Base-by-base conservation (phyloP, 306 rosid genomes). In the Abrus precatorius region DNA sequence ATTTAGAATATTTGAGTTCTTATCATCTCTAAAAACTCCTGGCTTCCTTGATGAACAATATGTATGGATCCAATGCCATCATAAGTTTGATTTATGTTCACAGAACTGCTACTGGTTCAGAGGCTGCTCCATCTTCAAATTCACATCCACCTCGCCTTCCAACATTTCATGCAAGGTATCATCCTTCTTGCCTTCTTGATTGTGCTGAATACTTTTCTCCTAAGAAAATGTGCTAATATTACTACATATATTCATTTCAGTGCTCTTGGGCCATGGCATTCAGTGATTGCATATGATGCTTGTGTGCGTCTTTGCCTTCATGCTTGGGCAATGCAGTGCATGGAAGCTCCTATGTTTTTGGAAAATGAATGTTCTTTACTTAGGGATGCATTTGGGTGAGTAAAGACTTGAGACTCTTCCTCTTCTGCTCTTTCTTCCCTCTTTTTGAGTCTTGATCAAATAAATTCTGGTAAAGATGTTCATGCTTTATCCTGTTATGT, bases 241-340 rank as follows among this genome's bases (percentile, higher is more conserved):
- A 8, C 7, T 60, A 67, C 75, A n/a, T 52, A 53, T 79, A 84
- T 82, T 78, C 72, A 80, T 84, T 80, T 80, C 88, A 96, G 99
- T 84, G 94, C 98, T 67, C 93, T 89, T 66, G 99, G 99, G 55
- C 94, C 99, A 1, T 96, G 99, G 98, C 91, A 93, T 85, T 89
- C 88, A 41, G 92, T 93, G 85, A 77, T 96, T 72, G 97, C 99
- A 53, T 96, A 96, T 71, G 99, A 96, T 80, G 98, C 99, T 48
- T 96, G 98, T 55, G 99, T 86, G 54, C 98, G 99, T 49, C 89
- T 96, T 69, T 96, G 99, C 83, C 99, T 96, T 78, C 99, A 96
- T 84, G 96, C 99, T 75, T 96, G 99, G 99, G 98, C 99, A 81
- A 93, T 93, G 98, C 97, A 93, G 78, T 90, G 94, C 84, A 87